A percentile compares a stretch with the other conserved stretches of the same genome.
Evolutionary conservation across 495 filamentous ascomycete species (phyloP).

Genomic region (Neurospora tetrasperma): DNA sequence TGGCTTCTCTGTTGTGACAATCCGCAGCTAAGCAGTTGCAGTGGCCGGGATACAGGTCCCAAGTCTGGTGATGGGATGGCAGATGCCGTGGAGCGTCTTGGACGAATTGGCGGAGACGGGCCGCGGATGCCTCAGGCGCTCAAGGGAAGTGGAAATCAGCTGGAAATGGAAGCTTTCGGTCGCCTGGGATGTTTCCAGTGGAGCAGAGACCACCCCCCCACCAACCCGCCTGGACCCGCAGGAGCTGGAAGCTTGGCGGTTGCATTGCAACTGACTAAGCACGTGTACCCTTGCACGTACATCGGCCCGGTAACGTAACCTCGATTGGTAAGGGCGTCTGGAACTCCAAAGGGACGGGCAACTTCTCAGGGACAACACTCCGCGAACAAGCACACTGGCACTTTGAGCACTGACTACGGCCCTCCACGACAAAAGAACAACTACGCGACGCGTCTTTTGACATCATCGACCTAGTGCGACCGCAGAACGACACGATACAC

Average conservation of each 20-base stretch:
- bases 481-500: neutral
- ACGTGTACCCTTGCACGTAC: neutral
- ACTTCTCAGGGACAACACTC: neutral
- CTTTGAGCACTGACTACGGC: neutral
- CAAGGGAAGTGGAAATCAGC: neutral
- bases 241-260: neutral
- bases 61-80: neutral
- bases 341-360: neutral
- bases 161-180: neutral
- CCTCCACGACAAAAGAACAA: neutral
- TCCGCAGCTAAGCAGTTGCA: constrained; percentile 6
- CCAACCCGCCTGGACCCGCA: neutral
- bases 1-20: constrained; percentile 3
- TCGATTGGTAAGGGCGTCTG: neutral
- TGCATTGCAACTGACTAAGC: neutral
- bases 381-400: neutral
- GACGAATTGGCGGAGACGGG: constrained; percentile 7
- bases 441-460: neutral
- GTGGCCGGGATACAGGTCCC: neutral
- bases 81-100: constrained; percentile 5
- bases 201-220: neutral
- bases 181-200: neutral
- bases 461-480: neutral
- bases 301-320: neutral
- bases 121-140: constrained; percentile 11